These are phyloP conservation scores for Decorospora gaudefroyi DNA, from an alignment of 2,329 filamentous ascomycete species.

Conservation along the genomic window DNA sequence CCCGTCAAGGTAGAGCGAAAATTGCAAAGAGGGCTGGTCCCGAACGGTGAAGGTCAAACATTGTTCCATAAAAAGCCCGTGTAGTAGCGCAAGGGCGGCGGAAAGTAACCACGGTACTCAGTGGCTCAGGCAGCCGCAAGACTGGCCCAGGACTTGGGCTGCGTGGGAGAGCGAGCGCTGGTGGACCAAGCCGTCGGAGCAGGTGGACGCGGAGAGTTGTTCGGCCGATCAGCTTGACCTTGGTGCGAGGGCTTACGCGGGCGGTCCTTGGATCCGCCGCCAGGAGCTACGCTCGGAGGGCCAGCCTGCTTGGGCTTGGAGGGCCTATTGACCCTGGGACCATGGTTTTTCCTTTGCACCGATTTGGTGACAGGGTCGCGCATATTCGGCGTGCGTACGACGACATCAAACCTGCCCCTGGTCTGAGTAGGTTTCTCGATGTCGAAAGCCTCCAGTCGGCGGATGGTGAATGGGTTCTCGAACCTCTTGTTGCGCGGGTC, in stretches of 20 bases:
- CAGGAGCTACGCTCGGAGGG: slow-evolving; percentile 24
- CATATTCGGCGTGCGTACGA: slow-evolving; percentile 36
- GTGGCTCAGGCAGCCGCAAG: slow-evolving; percentile 33
- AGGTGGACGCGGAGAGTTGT: slow-evolving; percentile 31
- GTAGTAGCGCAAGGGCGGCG: background rate
- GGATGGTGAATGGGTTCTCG: slow-evolving; percentile 38
- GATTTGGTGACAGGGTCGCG: slow-evolving; percentile 34
- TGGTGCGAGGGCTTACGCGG: slow-evolving; percentile 41
- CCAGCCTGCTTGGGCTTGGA: slow-evolving; percentile 37
- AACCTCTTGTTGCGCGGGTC: slow-evolving; percentile 33
- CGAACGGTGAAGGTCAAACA: background rate
- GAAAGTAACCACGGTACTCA: background rate
- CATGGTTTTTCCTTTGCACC: slow-evolving; percentile 35
- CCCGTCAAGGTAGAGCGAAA: slow-evolving; percentile 8
- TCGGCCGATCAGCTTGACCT: slow-evolving; percentile 32
- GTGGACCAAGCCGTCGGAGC: slow-evolving; percentile 33
- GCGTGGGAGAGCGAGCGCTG: slow-evolving; percentile 28
- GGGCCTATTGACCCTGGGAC: slow-evolving; percentile 20
- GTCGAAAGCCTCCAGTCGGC: slow-evolving; percentile 34
- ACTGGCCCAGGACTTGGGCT: slow-evolving; percentile 31
- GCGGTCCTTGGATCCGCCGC: slow-evolving; percentile 30
- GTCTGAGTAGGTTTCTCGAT: slow-evolving; percentile 31
- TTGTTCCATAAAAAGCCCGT: background rate
- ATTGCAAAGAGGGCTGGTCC: slow-evolving; percentile 2
- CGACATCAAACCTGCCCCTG: slow-evolving; percentile 30